A percentile compares a stretch with the other conserved stretches of the same genome.
Evolutionary conservation across 2,329 filamentous ascomycete species (phyloP).

Genomic region (Mycogone perniciosa): DNA sequence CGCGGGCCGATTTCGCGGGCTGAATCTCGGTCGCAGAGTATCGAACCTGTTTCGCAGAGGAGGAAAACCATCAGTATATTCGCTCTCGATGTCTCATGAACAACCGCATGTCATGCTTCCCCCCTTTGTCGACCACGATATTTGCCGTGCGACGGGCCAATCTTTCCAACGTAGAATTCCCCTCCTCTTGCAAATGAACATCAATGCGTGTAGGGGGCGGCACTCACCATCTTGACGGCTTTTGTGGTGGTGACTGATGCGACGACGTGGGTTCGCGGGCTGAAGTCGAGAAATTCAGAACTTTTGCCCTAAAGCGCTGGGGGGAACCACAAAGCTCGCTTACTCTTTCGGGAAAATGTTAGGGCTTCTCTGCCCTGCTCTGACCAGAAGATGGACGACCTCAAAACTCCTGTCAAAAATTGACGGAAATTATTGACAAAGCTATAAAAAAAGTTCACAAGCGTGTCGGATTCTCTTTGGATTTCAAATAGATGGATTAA

Average conservation of each 20-base stretch:
- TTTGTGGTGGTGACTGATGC: conserved; percentile 48
- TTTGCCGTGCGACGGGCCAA: conserved; percentile 1
- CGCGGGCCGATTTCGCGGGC: conserved; percentile 88
- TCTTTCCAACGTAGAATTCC: neutral
- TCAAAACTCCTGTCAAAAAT: neutral
- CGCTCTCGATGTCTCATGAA: neutral
- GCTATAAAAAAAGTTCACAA: neutral
- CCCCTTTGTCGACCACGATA: neutral
- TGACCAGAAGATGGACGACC: conserved; percentile 6
- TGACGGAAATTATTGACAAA: neutral
- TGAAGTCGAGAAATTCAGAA: conserved; percentile 43
- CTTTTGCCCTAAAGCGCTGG: conserved; percentile 36
- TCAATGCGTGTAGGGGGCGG: conserved; percentile 16
- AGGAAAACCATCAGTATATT: conserved; percentile 20
- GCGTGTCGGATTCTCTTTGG: neutral
- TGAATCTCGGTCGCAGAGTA: conserved; percentile 90
- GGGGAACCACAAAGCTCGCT: conserved; percentile 38
- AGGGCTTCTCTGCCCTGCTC: conserved; percentile 37
- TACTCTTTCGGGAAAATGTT: conserved; percentile 34
- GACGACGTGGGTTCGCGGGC: conserved; percentile 44
- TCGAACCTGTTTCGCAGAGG: conserved; percentile 60
- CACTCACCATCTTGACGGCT: conserved; percentile 53
- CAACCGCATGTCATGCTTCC: neutral
- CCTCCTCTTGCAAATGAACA: conserved; percentile 4
- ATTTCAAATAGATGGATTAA: neutral